These are phyloP conservation scores for Lasiosphaeris hirsuta DNA, from an alignment of 495 filamentous ascomycete genomes.

Conservation along the genomic window DNA sequence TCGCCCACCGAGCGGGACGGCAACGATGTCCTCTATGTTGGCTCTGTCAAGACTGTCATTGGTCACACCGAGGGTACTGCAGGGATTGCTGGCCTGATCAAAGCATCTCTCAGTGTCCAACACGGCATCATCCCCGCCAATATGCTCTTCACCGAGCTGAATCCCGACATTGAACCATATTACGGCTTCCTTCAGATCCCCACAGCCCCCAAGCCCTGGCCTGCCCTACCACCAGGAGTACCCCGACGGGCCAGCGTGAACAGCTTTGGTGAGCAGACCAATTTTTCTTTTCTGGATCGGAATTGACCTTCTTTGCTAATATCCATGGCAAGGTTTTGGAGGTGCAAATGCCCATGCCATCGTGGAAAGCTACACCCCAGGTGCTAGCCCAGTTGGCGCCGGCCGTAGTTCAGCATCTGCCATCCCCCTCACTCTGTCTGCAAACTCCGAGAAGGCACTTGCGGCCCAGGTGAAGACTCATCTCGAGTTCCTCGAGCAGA, in stretches of 20 bases:
- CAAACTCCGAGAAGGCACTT: no score
- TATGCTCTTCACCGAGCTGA: constrained; percentile 46
- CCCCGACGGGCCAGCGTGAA: constrained; percentile 13
- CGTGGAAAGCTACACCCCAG: constrained; percentile 26
- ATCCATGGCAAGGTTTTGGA: no score
- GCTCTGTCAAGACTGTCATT: constrained; percentile 54
- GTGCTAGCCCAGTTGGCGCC: no score
- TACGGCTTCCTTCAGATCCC: constrained; percentile 22
- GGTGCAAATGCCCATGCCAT: constrained; percentile 14
- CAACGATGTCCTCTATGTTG: no score
- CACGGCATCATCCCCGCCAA: constrained; percentile 42
- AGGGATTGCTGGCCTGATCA: constrained; percentile 52
- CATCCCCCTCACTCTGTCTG: no score
- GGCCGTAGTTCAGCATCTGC: no score
- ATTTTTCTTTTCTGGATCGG: no score
- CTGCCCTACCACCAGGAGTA: neutral
- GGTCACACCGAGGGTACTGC: constrained; percentile 53
- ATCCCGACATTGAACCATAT: constrained; percentile 33
- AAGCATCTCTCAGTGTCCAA: constrained; percentile 47
- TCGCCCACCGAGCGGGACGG: no score
- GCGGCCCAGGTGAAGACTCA: no score
- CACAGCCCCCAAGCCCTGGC: constrained; percentile 9
- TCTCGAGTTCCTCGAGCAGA: no score
- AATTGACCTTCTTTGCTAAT: no score
- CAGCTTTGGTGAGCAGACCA: constrained; percentile 11